These are phyloP conservation scores for Gnaphalium uliginosum DNA, from an alignment of 129 eudicot species.

Conservation along the genomic window DNA sequence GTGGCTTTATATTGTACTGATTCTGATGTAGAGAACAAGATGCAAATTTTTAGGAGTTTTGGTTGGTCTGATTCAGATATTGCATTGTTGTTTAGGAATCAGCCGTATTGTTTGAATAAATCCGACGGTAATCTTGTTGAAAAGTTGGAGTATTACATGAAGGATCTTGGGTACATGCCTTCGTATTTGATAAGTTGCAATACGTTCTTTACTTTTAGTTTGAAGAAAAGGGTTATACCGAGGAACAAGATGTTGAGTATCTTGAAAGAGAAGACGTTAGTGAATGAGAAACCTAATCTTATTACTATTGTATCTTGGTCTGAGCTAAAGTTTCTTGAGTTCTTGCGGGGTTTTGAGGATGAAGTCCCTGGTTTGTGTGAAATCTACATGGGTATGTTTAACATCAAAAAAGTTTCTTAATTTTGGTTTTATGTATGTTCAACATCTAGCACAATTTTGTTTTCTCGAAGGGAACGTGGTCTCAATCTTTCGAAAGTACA, in stretches of 20 bases:
- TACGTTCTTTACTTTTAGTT: slow-evolving; percentile 27
- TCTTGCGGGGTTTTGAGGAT: slow-evolving; percentile 34
- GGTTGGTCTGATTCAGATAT: slow-evolving; percentile 46
- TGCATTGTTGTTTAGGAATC: slow-evolving; percentile 21
- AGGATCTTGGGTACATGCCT: slow-evolving; percentile 38
- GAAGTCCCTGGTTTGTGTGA: slow-evolving; percentile 24
- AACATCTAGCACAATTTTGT: background rate
- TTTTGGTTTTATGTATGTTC: background rate
- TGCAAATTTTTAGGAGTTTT: slow-evolving; percentile 36
- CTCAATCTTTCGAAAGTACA: background rate
- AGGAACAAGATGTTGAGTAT: slow-evolving; percentile 34
- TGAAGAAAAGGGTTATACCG: slow-evolving; percentile 44
- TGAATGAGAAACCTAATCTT: slow-evolving; percentile 19
- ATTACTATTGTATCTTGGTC: slow-evolving; percentile 13
- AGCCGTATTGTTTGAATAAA: slow-evolving; percentile 23
- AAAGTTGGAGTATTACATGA: slow-evolving; percentile 40
- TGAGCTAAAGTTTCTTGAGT: slow-evolving; percentile 33
- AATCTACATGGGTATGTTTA: slow-evolving; percentile 20
- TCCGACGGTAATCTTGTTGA: slow-evolving; percentile 31
- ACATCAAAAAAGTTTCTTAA: slow-evolving; percentile 5
- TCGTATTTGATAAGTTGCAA: slow-evolving; percentile 26
- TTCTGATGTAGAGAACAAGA: slow-evolving; percentile 25
- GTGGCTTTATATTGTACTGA: slow-evolving; percentile 18
- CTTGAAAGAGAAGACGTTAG: slow-evolving; percentile 44
- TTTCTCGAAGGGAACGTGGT: background rate